Evolutionary conservation across 2,329 filamentous ascomycete species (phyloP).

Genomic region (Neofusicoccum sp.): DNA sequence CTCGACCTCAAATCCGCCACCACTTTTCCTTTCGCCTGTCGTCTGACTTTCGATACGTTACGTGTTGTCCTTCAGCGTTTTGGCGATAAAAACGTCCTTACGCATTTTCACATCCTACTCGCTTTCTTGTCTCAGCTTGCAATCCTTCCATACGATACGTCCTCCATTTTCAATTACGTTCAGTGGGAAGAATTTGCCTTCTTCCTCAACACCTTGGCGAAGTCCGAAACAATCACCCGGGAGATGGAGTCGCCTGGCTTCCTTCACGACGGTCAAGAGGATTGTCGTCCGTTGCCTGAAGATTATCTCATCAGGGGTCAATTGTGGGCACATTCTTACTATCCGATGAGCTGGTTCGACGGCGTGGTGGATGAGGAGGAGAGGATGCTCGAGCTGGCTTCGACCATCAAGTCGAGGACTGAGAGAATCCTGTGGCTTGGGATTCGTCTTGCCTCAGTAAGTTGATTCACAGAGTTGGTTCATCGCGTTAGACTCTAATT

Average conservation of each 20-base stretch:
- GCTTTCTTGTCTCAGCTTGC: constrained; percentile 56
- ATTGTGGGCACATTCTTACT: constrained; percentile 59
- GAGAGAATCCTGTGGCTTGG: constrained; percentile 61
- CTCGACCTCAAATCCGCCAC: constrained; percentile 21
- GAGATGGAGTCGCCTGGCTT: constrained; percentile 40
- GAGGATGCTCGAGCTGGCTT: constrained; percentile 60
- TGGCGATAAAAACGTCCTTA: constrained; percentile 59
- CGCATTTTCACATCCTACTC: constrained; percentile 62
- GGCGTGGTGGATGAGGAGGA: constrained; percentile 66
- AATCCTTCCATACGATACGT: constrained; percentile 31
- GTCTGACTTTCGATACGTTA: constrained; percentile 47
- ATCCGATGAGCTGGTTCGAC: constrained; percentile 60
- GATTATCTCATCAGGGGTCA: constrained; percentile 67
- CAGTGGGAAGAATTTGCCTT: constrained; percentile 55
- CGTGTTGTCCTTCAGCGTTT: constrained; percentile 51
- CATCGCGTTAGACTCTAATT: not conserved
- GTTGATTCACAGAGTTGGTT: not conserved
- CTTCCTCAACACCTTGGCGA: constrained; percentile 53
- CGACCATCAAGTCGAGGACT: constrained; percentile 57
- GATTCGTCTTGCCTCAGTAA: constrained; percentile 24
- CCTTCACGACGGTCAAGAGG: constrained; percentile 45
- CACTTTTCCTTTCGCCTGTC: constrained; percentile 35
- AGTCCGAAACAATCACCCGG: not conserved
- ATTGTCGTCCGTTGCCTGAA: constrained; percentile 61
- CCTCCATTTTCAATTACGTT: constrained; percentile 34